phyloP scores from a whole-genome alignment of 306 rosid genomes.

The Pterocarpus santalinus region DNA sequence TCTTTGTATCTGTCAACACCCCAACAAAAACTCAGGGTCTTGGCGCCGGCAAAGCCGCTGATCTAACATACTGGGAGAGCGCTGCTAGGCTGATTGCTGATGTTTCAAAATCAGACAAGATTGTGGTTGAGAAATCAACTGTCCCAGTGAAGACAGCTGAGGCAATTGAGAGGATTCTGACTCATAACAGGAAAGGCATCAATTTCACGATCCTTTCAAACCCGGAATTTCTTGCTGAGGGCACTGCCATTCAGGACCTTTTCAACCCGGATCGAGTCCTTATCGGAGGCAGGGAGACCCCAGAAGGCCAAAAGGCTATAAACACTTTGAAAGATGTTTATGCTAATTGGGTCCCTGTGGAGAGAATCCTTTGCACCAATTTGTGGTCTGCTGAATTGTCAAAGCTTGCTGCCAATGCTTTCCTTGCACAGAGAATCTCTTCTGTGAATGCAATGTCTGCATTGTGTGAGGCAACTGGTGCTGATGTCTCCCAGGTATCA shows the following conservation, averaged over 20 bases:
- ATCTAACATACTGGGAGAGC: slow-evolving; percentile 92
- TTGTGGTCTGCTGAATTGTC: slow-evolving; percentile 95
- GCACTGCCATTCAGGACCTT: slow-evolving; percentile 82
- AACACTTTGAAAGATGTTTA: slow-evolving; percentile 64
- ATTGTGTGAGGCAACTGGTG: slow-evolving; percentile 91
- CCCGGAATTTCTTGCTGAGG: slow-evolving; percentile 94
- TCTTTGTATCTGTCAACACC: slow-evolving; percentile 87
- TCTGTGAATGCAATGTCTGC: slow-evolving; percentile 96
- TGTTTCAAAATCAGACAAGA: slow-evolving; percentile 81
- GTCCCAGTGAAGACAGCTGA: slow-evolving; percentile 93
- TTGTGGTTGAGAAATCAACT: slow-evolving; percentile 91
- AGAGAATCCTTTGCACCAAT: slow-evolving; percentile 76
- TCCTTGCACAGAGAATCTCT: slow-evolving; percentile 90
- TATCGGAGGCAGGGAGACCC: slow-evolving; percentile 91
- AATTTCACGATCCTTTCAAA: slow-evolving; percentile 84
- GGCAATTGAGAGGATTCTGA: slow-evolving; percentile 86
- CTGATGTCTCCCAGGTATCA: slow-evolving; percentile 77
- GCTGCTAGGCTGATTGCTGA: slow-evolving; percentile 92
- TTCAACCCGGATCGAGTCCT: slow-evolving; percentile 79
- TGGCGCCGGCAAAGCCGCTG: slow-evolving; percentile 96
- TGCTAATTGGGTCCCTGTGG: slow-evolving; percentile 83
- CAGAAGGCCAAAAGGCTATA: slow-evolving; percentile 75
- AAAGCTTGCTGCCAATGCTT: slow-evolving; percentile 94
- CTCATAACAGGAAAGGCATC: slow-evolving; percentile 77
- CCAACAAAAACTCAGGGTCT: slow-evolving; percentile 92